Evolutionary conservation across 306 rosid genomes (phyloP), one percentile per base, ranked within the genome.

Genomic region (Comarum palustre): DNA sequence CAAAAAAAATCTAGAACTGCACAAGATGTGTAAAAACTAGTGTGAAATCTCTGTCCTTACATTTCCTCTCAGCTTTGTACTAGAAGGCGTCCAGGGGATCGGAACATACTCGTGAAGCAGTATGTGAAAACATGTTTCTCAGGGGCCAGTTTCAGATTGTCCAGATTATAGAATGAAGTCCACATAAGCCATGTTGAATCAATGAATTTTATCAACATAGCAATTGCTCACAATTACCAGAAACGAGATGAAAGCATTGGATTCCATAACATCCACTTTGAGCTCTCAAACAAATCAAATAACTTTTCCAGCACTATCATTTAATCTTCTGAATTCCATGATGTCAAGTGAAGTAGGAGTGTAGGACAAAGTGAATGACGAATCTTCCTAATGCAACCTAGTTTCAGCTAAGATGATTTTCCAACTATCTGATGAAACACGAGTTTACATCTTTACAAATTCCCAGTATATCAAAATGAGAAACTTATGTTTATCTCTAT

Each of bases 391-490:
- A 8, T 7, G 42, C 11, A 39, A 65, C 47, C 76, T 43, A 67
- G 72, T 51, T 70, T 5, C 50, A 76, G 68, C 81, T 65, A 65
- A 31, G 66, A 19, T 24, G 45, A 66, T 39, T 66, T 75, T 51
- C 50, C 19, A 62, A 73, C 58, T 5, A 55, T 55, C 46, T 22
- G 59, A 62, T 39, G 32, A 50, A 36, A 58, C 48, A 58, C 15
- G 70, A 15, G 68, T 52, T 14, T 39, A 70, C 75, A 78, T 76
- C 66, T 77, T 60, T 73, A 81, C 86, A 87, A 80, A 72, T 77
- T 39, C 80, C 86, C 73, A 55, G 69, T 72, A 58, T 62, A 19
- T 75, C 29, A 29, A 75, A 75, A 65, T 59, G 58, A 77, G 61
- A 71, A 34, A 57, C 51, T 81, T 72, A 75, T 9, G 11, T 43